Percentiles rank a stretch among this genome's conserved stretches.
These are phyloP conservation scores for Skeletonema costatum DNA, from an alignment of 108 stramenopile species.

Conservation along the genomic window DNA sequence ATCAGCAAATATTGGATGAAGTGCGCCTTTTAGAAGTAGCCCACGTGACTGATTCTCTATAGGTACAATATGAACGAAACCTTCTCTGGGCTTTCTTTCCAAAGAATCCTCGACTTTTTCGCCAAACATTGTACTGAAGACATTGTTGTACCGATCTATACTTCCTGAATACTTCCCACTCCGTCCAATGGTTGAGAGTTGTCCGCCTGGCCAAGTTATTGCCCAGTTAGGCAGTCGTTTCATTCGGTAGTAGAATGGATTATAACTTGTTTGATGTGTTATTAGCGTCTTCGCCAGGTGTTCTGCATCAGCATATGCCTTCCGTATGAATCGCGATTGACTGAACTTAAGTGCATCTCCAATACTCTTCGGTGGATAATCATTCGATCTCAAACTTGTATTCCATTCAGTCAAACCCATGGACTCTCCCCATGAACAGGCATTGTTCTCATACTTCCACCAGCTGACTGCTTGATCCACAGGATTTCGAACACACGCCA, in stretches of 20 bases:
- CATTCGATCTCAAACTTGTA: conserved; percentile 37
- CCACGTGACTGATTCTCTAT: conserved; percentile 9
- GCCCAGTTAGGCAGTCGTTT: conserved; percentile 55
- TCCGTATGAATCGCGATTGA: conserved; percentile 27
- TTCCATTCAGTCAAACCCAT: conserved; percentile 61
- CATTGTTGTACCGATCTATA: conserved; percentile 52
- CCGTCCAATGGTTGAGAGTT: conserved; percentile 55
- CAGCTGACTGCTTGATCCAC: conserved; percentile 70
- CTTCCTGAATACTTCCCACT: conserved; percentile 48
- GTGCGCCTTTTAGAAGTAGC: background rate
- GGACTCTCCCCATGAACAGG: conserved; percentile 53
- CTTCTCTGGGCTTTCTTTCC: background rate
- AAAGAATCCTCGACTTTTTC: background rate
- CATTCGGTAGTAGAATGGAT: background rate
- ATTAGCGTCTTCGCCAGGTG: conserved; percentile 6
- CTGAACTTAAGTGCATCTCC: conserved; percentile 50
- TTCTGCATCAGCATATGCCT: conserved; percentile 42
- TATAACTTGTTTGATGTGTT: background rate
- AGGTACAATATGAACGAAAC: conserved; percentile 31
- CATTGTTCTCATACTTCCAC: conserved; percentile 73
- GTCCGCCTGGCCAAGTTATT: conserved; percentile 73
- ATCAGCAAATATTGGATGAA: conserved; percentile 1
- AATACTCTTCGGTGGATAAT: conserved; percentile 53
- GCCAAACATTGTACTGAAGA: conserved; percentile 25
- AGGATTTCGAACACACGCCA: conserved; percentile 62